Conservation (phyloP, 805 yeast genomes). For the Candida cerambycidarum region DNA sequence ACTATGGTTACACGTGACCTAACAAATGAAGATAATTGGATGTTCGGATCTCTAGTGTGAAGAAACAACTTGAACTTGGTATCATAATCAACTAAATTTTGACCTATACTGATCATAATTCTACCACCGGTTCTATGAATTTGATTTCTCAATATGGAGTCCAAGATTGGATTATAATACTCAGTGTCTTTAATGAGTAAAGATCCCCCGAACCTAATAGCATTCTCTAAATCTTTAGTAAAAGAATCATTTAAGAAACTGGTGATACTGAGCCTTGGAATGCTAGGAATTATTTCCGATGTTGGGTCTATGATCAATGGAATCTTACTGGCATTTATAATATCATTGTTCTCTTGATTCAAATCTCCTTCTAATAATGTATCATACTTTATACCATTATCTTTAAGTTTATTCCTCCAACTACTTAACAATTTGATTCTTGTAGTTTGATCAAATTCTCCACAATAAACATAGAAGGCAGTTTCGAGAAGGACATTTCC, state of each 20-base stretch:
- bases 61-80: constrained; percentile 60
- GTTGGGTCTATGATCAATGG: constrained; percentile 78
- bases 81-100: constrained; percentile 64
- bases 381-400: constrained; percentile 12
- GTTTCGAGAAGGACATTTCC: constrained; percentile 71
- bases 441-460: constrained; percentile 50
- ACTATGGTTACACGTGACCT: constrained; percentile 59
- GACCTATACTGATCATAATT: constrained; percentile 57
- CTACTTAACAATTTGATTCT: constrained; percentile 34
- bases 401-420: constrained; percentile 38
- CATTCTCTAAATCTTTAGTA: constrained; percentile 69
- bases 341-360: constrained; percentile 60
- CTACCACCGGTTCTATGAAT: constrained; percentile 69
- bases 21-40: constrained; percentile 52
- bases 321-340: constrained; percentile 41
- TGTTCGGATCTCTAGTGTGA: constrained; percentile 57
- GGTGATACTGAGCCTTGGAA: constrained; percentile 47
- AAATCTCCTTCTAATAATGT: constrained; percentile 30
- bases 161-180: constrained; percentile 70
- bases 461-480: constrained; percentile 60
- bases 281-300: constrained; percentile 33
- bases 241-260: constrained; percentile 73
- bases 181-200: constrained; percentile 80
- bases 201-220: constrained; percentile 78
- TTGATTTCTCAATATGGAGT: constrained; percentile 61